Percentiles rank a stretch among this genome's conserved stretches.
Conservation (phyloP, 225 moss, liverwort and hornwort genomes). For the Straminergon stramineum region DNA sequence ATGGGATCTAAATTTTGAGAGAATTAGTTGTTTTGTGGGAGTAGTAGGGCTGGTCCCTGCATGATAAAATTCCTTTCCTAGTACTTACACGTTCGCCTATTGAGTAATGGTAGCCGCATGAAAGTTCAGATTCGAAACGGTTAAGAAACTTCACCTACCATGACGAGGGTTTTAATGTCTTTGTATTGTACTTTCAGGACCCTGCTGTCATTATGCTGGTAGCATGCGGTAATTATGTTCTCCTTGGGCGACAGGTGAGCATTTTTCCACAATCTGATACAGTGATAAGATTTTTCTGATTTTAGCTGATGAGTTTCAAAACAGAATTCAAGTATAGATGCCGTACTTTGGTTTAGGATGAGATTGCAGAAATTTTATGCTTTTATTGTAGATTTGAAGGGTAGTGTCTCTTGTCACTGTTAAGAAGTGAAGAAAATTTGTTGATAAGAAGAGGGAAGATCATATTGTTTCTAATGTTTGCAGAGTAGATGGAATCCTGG, state of each 20-base stretch:
- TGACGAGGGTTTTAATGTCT: background rate
- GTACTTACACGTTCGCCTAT: background rate
- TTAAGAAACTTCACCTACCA: background rate
- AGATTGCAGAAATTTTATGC: background rate
- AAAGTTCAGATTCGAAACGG: background rate
- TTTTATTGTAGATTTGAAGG: background rate
- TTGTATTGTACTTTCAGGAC: conserved; percentile 41
- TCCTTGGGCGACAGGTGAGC: conserved; percentile 84
- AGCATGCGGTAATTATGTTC: conserved; percentile 70
- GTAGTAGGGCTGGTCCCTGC: background rate
- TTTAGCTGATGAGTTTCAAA: background rate
- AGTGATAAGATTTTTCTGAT: background rate
- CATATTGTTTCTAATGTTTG: conserved; percentile 2
- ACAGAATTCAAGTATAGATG: background rate
- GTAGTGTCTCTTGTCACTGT: background rate
- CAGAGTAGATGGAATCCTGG: conserved; percentile 88
- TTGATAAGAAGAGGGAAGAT: background rate
- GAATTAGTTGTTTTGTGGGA: background rate
- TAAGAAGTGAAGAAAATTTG: background rate
- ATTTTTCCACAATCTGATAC: background rate
- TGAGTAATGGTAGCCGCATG: background rate
- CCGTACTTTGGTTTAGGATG: background rate
- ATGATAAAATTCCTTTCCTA: background rate
- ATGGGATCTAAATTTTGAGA: background rate
- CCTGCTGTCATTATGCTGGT: conserved; percentile 96